Percentiles rank a stretch among this genome's conserved stretches.
These are phyloP conservation scores for Barnettozyma hawaiiensis DNA, from an alignment of 1,139 yeast species.

Conservation along the genomic window DNA sequence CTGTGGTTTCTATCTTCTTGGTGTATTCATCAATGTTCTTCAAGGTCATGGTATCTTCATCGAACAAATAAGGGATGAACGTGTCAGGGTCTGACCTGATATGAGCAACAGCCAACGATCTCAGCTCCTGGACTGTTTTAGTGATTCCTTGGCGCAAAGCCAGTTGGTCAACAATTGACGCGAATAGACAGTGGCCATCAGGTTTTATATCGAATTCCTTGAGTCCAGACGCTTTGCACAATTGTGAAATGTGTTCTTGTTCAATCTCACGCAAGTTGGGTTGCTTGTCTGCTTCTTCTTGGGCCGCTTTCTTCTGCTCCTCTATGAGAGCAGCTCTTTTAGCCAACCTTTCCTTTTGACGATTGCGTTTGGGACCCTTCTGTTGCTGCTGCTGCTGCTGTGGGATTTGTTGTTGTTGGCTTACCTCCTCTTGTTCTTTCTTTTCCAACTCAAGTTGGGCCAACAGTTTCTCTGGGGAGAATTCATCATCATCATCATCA, in stretches of 20 bases:
- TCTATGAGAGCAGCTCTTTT: slow-evolving; percentile 61
- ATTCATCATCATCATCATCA: slow-evolving; percentile 40
- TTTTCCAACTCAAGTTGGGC: slow-evolving; percentile 45
- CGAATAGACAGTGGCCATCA: slow-evolving; percentile 92
- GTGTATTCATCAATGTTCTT: slow-evolving; percentile 68
- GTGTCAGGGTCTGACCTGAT: slow-evolving; percentile 61
- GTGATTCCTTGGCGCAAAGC: slow-evolving; percentile 40
- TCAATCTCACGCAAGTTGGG: slow-evolving; percentile 72
- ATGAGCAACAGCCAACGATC: slow-evolving; percentile 61
- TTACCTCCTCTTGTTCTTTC: slow-evolving; percentile 16
- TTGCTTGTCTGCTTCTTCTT: slow-evolving; percentile 56
- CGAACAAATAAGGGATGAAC: slow-evolving; percentile 77
- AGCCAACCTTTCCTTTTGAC: slow-evolving; percentile 81
- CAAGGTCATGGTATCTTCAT: slow-evolving; percentile 60
- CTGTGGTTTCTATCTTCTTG: slow-evolving; percentile 58
- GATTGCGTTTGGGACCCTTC: slow-evolving; percentile 43
- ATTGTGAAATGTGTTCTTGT: slow-evolving; percentile 50
- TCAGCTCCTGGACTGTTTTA: slow-evolving; percentile 44
- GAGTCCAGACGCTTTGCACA: slow-evolving; percentile 46
- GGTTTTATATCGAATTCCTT: slow-evolving; percentile 66
- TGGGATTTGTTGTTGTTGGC: slow-evolving; percentile 8
- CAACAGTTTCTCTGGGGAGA: slow-evolving; percentile 60
- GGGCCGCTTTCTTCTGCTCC: slow-evolving; percentile 60
- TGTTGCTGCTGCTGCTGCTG: slow-evolving; percentile 12
- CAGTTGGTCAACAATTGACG: slow-evolving; percentile 79